Conservation (phyloP, 495 filamentous ascomycete genomes). For the Trichoderma virens region DNA sequence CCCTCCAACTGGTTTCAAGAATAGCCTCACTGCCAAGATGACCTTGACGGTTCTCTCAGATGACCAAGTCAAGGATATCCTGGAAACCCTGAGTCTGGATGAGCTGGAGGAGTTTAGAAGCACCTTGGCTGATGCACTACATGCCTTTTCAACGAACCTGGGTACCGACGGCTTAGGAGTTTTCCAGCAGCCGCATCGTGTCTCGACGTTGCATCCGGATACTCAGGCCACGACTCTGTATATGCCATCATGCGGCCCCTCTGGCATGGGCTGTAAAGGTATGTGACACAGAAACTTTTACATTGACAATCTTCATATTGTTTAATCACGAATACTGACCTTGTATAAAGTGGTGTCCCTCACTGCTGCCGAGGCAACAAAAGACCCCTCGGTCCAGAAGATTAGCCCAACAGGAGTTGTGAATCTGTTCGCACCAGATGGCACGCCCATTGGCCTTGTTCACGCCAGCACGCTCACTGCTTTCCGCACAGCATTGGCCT, state of each 20-base stretch:
- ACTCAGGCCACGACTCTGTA: constrained; percentile 80
- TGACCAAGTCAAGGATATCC: constrained; percentile 56
- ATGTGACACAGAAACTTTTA: background rate
- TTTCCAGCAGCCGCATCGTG: constrained; percentile 69
- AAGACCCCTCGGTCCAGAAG: constrained; percentile 14
- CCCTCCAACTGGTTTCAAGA: background rate
- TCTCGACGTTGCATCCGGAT: constrained; percentile 51
- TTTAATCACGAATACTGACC: no score
- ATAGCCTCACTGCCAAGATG: constrained; percentile 37
- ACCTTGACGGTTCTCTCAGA: constrained; percentile 70
- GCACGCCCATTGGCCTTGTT: constrained; percentile 68
- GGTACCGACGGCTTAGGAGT: constrained; percentile 37
- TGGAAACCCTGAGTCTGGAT: constrained; percentile 61
- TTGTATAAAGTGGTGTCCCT: constrained; percentile 28
- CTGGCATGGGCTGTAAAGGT: constrained; percentile 46
- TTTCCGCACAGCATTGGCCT: constrained; percentile 84
- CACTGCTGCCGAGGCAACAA: constrained; percentile 20
- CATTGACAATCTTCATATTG: background rate
- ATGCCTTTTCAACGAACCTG: constrained; percentile 71
- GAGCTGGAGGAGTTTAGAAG: constrained; percentile 60
- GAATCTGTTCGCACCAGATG: constrained; percentile 57
- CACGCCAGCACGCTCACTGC: constrained; percentile 83
- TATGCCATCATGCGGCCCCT: constrained; percentile 66
- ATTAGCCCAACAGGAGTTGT: constrained; percentile 71
- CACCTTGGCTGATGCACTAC: constrained; percentile 64